Percentiles rank a stretch among this genome's conserved stretches.
phyloP scores from a whole-genome alignment of 176 grass and related monocot species.

The Dendrocalamus sinicus region DNA sequence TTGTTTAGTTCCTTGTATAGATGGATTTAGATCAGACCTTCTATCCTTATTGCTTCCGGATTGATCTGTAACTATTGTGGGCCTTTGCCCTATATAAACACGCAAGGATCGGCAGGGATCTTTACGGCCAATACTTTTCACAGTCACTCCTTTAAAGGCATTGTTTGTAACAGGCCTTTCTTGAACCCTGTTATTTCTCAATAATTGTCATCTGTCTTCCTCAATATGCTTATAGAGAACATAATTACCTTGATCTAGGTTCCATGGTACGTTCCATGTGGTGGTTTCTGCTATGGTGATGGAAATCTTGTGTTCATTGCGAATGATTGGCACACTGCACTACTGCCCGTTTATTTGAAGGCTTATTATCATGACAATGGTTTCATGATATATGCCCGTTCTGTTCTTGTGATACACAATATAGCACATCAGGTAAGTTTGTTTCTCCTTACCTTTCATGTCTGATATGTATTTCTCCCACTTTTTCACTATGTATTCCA shows the following conservation, averaged over 20 bases:
- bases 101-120: no score
- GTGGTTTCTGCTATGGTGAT: slow-evolving; percentile 88
- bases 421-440: slow-evolving; percentile 86
- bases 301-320: slow-evolving; percentile 94
- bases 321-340: slow-evolving; percentile 93
- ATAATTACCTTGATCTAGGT: slow-evolving; percentile 58
- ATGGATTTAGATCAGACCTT: no score
- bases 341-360: slow-evolving; percentile 93
- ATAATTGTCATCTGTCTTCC: slow-evolving; percentile 14
- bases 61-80: no score
- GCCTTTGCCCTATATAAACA: no score
- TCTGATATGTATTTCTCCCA: slow-evolving; percentile 21
- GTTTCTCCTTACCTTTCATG: slow-evolving; percentile 18
- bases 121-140: no score
- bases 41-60: no score
- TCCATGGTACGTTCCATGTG: slow-evolving; percentile 92
- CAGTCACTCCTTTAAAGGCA: background rate
- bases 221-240: slow-evolving; percentile 31
- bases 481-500: slow-evolving; percentile 5
- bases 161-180: slow-evolving; percentile 3
- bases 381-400: slow-evolving; percentile 82
- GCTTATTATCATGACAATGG: slow-evolving; percentile 85
- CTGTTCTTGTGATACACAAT: slow-evolving; percentile 93
- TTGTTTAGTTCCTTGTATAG: no score
- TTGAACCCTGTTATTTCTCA: slow-evolving; percentile 15